Percentiles rank a stretch among this genome's conserved stretches.
phyloP scores from a whole-genome alignment of 2,329 filamentous ascomycete genomes.

The Didymella pinodella region DNA sequence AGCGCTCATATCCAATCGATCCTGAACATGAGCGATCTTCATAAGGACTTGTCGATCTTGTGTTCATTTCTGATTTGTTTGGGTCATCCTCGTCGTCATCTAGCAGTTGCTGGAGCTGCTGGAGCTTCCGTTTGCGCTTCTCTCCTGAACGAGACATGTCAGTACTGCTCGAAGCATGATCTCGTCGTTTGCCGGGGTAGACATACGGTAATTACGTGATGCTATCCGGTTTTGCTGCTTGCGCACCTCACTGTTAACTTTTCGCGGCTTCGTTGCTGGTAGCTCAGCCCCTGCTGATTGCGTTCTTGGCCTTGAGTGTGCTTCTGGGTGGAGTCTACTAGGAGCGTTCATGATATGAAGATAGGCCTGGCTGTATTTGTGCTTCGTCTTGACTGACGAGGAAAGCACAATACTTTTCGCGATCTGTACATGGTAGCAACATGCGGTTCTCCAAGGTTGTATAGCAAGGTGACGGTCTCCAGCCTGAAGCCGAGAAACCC shows the following conservation, averaged over 20 bases:
- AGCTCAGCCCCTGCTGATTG: slow-evolving; percentile 16
- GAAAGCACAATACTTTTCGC: not conserved
- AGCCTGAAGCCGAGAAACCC: slow-evolving; percentile 22
- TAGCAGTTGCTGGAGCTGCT: slow-evolving; percentile 47
- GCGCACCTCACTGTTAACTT: slow-evolving; percentile 48
- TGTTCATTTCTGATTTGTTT: slow-evolving; percentile 25
- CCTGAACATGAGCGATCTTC: slow-evolving; percentile 27
- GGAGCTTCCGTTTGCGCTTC: slow-evolving; percentile 49
- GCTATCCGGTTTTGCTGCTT: slow-evolving; percentile 51
- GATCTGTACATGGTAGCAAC: slow-evolving; percentile 21
- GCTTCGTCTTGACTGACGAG: not conserved
- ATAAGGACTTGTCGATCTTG: slow-evolving; percentile 25
- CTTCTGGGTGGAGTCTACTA: slow-evolving; percentile 19
- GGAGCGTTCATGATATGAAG: slow-evolving; percentile 29
- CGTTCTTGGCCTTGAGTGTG: slow-evolving; percentile 18
- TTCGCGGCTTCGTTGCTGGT: slow-evolving; percentile 39
- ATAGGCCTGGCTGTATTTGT: not conserved
- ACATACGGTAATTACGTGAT: slow-evolving; percentile 49
- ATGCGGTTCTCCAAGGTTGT: slow-evolving; percentile 28
- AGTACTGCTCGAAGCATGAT: not conserved
- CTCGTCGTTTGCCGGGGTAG: not conserved
- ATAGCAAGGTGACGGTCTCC: slow-evolving; percentile 21
- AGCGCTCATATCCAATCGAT: slow-evolving; percentile 28
- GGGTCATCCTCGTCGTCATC: slow-evolving; percentile 36
- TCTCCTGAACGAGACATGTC: slow-evolving; percentile 34